A percentile compares a stretch with the other conserved stretches of the same genome.
These are phyloP conservation scores for Pythium insidiosum DNA, from an alignment of 352 stramenopile species.

Conservation along the genomic window DNA sequence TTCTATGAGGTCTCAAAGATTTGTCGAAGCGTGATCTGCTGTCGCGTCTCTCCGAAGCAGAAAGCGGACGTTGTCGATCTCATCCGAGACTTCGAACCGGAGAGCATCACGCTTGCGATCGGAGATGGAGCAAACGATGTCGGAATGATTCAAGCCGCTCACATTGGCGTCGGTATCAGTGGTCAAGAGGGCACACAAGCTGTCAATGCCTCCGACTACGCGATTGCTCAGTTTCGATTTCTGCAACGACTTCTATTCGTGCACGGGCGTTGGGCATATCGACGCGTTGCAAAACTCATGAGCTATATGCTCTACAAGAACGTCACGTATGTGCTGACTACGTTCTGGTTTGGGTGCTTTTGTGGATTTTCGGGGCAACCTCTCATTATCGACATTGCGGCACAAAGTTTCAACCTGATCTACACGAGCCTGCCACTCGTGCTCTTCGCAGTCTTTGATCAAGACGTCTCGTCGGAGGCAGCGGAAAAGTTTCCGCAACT, in stretches of 20 bases:
- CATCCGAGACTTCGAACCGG: conserved; percentile 53
- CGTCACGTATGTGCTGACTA: conserved; percentile 76
- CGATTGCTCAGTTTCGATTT: conserved; percentile 92
- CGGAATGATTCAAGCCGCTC: conserved; percentile 91
- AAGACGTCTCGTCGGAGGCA: conserved; percentile 66
- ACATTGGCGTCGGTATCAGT: conserved; percentile 90
- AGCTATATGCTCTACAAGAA: conserved; percentile 96
- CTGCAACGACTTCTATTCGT: conserved; percentile 88
- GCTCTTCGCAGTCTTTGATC: conserved; percentile 68
- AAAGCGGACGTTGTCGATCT: conserved; percentile 81
- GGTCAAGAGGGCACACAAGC: conserved; percentile 90
- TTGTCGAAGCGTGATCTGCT: conserved; percentile 82
- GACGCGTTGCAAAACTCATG: conserved; percentile 88
- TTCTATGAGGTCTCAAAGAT: conserved; percentile 68
- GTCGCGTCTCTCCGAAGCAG: conserved; percentile 83
- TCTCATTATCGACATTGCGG: conserved; percentile 66
- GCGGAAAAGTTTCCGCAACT: conserved; percentile 55
- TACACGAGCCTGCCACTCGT: conserved; percentile 75
- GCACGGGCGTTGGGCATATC: conserved; percentile 90
- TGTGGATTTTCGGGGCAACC: conserved; percentile 73
- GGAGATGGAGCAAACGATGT: conserved; percentile 97
- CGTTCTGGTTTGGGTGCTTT: conserved; percentile 81
- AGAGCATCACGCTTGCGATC: conserved; percentile 86
- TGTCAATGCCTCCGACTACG: conserved; percentile 92
- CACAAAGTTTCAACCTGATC: conserved; percentile 79